Base-by-base conservation (phyloP, 164 flowering plant genomes). In the Akebia trifoliata region DNA sequence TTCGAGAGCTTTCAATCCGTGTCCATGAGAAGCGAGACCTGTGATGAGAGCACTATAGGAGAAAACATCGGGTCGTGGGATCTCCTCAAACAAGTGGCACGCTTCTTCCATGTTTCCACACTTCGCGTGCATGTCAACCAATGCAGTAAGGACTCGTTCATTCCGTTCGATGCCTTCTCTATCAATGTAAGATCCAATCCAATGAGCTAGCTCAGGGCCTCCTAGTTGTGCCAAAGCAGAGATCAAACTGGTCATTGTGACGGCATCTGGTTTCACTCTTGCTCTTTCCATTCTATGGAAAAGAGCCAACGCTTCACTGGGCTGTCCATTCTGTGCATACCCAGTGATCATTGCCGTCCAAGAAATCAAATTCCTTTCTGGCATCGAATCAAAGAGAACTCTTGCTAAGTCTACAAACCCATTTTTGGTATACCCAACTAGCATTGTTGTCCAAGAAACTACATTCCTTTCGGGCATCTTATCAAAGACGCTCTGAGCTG, bases 321-420 rank as follows among this genome's bases (percentile, higher is more conserved):
- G 70, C 53, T 17, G 30, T 15, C 75, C 65, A 54, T 65, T 70
- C 49, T 74, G 78, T 9, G 78, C 64, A 60, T 61, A 74, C 59
- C 78, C 78, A 24, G 62, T 57, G 22, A 74, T 67, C 78, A 70
- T 70, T 1, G 72, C 74, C 1, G 77, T 74, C 74, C 78, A 70
- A 30, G 70, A 67, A 63, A 74, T 31, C 65, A 70, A 57, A 59
- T 63, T 67, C 69, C 66, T 61, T 29, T 64, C 62, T 0, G 70
- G 74, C 72, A 74, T 74, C 45, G 61, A 42, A 44, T 74, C 72
- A 61, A 74, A 74, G 9, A 70, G 14, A n/a, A 11, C 29, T 48
- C 57, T 65, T 7, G 65, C 75, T 36, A 18, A n/a, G 30, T 70
- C 78, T n/a, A 74, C 17, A 46, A 42, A 9, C 61, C 72, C 72